Evolutionary conservation across 2,329 filamentous ascomycete species (phyloP).

Genomic region (Pseudogymnoascus destructans): DNA sequence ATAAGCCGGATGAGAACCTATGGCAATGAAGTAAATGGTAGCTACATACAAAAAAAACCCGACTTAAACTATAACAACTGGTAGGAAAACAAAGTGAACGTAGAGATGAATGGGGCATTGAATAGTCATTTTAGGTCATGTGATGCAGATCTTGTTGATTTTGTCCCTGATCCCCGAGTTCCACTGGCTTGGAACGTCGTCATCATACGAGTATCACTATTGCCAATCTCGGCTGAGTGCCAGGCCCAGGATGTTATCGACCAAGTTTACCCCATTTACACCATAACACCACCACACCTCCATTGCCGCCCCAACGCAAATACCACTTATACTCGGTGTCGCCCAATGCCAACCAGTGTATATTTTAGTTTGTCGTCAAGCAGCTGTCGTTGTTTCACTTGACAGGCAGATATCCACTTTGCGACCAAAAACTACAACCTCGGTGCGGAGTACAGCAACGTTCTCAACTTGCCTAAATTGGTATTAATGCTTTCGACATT

Average conservation of each 20-base stretch:
- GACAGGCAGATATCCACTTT: neutral
- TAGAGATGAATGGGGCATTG: neutral
- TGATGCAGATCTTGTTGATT: neutral
- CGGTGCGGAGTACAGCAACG: neutral
- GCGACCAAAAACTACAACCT: neutral
- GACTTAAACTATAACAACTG: neutral
- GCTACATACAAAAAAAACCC: neutral
- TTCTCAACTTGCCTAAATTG: neutral
- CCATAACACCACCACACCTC: neutral
- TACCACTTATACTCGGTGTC: neutral
- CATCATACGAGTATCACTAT: slow-evolving; percentile 6
- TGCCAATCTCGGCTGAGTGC: slow-evolving; percentile 8
- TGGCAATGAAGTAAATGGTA: neutral
- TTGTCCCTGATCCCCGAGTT: slow-evolving; percentile 3
- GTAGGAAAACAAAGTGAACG: neutral
- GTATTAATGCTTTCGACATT: slow-evolving; percentile 7
- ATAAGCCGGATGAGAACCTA: neutral
- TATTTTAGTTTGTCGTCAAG: neutral
- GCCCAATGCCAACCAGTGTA: slow-evolving; percentile 1
- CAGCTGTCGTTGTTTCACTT: neutral
- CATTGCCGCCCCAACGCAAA: neutral
- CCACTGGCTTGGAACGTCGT: slow-evolving; percentile 2
- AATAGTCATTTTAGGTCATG: neutral
- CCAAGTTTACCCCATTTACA: slow-evolving; percentile 8
- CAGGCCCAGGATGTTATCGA: neutral